Percentiles rank a stretch among this genome's conserved stretches.
These are phyloP conservation scores for Schoenoplectus tabernaemontani DNA, from an alignment of 202 grass and related monocot genomes.

Conservation along the genomic window DNA sequence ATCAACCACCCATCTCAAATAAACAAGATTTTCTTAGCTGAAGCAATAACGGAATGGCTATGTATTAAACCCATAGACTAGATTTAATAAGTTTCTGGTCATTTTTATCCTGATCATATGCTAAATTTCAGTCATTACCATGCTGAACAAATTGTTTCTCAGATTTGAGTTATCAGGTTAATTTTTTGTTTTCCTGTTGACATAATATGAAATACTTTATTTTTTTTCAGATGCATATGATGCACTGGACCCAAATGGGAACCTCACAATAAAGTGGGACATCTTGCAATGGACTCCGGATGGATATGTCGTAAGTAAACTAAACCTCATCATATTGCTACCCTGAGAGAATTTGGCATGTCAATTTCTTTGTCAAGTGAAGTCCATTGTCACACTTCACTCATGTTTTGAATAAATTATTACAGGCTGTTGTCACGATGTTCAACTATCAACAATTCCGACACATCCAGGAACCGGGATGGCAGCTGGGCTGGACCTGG, in stretches of 20 bases:
- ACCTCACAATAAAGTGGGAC: conserved; percentile 99
- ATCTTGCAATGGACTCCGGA: conserved; percentile 76
- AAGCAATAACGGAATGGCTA: background rate
- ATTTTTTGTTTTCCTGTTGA: background rate
- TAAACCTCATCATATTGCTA: background rate
- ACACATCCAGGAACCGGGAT: conserved; percentile 74
- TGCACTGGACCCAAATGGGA: conserved; percentile 79
- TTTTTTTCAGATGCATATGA: conserved; percentile 79
- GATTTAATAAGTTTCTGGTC: background rate
- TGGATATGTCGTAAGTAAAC: conserved; percentile 41
- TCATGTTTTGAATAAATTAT: conserved; percentile 15
- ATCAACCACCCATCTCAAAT: background rate
- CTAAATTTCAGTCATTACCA: background rate
- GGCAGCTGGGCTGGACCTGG: conserved; percentile 89
- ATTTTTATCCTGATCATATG: background rate
- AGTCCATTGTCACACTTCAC: background rate
- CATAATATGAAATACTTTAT: conserved; percentile 9
- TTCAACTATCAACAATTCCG: conserved; percentile 87
- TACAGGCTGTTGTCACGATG: conserved; percentile 84
- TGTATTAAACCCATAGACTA: background rate
- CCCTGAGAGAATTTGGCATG: too few relatives aligned
- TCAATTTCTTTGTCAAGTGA: conserved; percentile 15
- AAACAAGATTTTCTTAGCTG: background rate
- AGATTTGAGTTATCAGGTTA: background rate
- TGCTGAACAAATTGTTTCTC: background rate